phyloP scores from a whole-genome alignment of 148 eudicot genomes.

The Chenopodium album region DNA sequence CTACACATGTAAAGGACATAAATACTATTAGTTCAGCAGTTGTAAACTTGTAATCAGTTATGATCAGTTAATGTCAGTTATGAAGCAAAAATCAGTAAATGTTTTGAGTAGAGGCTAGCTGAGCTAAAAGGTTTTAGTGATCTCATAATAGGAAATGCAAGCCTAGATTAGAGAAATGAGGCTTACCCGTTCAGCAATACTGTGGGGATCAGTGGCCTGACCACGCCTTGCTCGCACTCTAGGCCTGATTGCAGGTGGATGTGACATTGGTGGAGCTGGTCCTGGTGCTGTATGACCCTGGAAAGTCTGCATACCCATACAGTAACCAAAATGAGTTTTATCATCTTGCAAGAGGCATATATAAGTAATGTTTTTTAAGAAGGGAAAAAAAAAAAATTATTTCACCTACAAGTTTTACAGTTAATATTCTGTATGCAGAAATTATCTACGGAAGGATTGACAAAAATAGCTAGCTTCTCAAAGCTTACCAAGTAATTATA shows the following conservation, averaged over 20 bases:
- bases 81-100: background rate
- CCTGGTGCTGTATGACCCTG: constrained; percentile 39
- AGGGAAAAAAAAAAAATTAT: background rate
- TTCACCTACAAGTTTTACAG: background rate
- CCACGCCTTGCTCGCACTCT: constrained; percentile 58
- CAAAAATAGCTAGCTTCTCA: background rate
- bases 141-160: background rate
- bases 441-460: too few species aligned
- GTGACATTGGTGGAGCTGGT: constrained; percentile 33
- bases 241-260: constrained; percentile 45
- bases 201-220: constrained; percentile 58
- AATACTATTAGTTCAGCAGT: constrained; percentile 1
- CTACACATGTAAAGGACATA: constrained; percentile 14
- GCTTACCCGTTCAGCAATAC: constrained; percentile 50
- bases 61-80: background rate
- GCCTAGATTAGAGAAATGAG: background rate
- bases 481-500: background rate
- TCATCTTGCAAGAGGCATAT: background rate
- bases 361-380: background rate
- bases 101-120: background rate
- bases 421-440: background rate
- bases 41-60: background rate
- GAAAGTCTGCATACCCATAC: constrained; percentile 29
- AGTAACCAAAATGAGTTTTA: constrained; percentile 1
- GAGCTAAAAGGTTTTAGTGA: background rate